Conservation (phyloP, 164 flowering plant genomes). For the Chloranthus sessilifolius region DNA sequence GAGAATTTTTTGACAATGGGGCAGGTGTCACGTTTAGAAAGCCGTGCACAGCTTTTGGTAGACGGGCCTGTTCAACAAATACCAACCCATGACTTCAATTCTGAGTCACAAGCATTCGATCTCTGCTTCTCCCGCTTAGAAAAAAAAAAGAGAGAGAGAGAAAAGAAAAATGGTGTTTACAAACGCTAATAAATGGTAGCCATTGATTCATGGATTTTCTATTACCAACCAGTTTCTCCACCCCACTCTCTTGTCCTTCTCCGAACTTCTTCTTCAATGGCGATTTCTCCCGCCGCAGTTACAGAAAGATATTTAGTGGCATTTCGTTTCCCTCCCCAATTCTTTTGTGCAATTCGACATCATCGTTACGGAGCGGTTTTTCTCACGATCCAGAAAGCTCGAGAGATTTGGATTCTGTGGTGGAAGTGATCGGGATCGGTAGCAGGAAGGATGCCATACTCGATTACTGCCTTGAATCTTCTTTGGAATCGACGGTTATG, state of each 20-base stretch:
- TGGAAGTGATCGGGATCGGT: constrained; percentile 69
- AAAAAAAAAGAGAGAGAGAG: too few species aligned
- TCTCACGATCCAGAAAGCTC: constrained; percentile 10
- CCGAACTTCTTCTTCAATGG: constrained; percentile 10
- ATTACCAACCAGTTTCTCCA: too few species aligned
- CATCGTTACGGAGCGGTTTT: constrained; percentile 1
- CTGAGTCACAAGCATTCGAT: too few species aligned
- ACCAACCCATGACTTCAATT: too few species aligned
- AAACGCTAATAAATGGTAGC: too few species aligned
- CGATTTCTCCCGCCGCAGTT: constrained; percentile 1
- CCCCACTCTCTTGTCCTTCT: neutral
- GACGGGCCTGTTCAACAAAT: too few species aligned
- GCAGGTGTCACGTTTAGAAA: too few species aligned
- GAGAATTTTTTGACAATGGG: too few species aligned
- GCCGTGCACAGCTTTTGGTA: too few species aligned
- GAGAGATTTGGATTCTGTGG: constrained; percentile 15
- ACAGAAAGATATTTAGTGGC: constrained; percentile 2
- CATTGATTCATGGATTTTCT: too few species aligned
- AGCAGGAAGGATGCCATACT: constrained; percentile 68
- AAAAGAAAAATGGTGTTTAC: too few species aligned
- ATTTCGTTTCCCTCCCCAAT: constrained; percentile 5
- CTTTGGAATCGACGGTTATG: constrained; percentile 34
- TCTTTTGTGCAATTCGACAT: neutral
- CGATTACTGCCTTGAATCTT: constrained; percentile 56
- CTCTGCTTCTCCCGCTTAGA: too few species aligned